Evolutionary conservation across 257 asterid genomes (phyloP).

Genomic region (Solanum bulbocastanum): DNA sequence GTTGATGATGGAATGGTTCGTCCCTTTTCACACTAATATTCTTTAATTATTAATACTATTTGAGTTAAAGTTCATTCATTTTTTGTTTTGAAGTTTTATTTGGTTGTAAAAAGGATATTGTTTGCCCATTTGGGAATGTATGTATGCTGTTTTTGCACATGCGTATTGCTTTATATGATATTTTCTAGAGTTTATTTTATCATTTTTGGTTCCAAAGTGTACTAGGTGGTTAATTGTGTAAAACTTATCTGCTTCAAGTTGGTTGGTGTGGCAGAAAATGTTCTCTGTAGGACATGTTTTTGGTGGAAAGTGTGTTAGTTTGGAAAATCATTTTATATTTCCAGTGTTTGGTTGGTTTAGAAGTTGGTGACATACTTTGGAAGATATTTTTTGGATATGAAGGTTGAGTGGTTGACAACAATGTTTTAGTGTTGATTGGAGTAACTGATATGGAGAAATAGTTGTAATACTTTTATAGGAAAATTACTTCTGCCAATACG

Average conservation of each 20-base stretch:
- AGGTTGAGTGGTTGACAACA: neutral
- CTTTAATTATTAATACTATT: neutral
- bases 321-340: neutral
- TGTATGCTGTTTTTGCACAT: neutral
- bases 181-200: neutral
- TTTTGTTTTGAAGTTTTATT: neutral
- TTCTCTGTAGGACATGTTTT: neutral
- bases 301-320: neutral
- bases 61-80: neutral
- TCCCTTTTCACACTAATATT: constrained; percentile 45
- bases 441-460: neutral
- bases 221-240: neutral
- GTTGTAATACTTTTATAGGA: neutral
- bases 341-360: neutral
- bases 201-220: neutral
- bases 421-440: neutral
- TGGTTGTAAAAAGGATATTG: neutral
- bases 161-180: neutral
- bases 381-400: neutral
- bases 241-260: neutral
- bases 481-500: neutral
- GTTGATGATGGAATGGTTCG: constrained; percentile 92
- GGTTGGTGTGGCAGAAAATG: neutral
- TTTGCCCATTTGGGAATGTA: neutral
- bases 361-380: neutral